phyloP scores from a whole-genome alignment of 805 yeast species.

The Ogataea ramenticola region DNA sequence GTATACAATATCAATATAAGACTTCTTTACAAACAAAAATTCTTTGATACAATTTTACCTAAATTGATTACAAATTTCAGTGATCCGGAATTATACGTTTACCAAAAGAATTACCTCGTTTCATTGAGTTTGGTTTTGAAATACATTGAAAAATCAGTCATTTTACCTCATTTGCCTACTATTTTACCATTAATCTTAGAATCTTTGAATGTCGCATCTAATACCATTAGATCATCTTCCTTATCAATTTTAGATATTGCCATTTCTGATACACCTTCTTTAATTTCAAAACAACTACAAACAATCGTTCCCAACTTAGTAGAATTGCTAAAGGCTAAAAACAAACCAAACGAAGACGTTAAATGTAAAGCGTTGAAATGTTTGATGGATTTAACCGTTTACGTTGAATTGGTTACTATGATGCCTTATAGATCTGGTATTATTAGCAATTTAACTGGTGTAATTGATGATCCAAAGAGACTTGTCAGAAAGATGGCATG shows the following conservation, averaged over 20 bases:
- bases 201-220: slow-evolving; percentile 32
- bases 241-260: slow-evolving; percentile 24
- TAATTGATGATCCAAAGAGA: slow-evolving; percentile 70
- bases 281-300: slow-evolving; percentile 47
- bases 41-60: slow-evolving; percentile 58
- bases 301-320: slow-evolving; percentile 51
- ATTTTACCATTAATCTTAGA: slow-evolving; percentile 69
- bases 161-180: slow-evolving; percentile 53
- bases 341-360: slow-evolving; percentile 31
- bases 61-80: slow-evolving; percentile 42
- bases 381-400: slow-evolving; percentile 40
- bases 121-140: slow-evolving; percentile 63
- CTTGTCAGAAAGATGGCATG: slow-evolving; percentile 68
- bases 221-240: slow-evolving; percentile 17
- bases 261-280: slow-evolving; percentile 44
- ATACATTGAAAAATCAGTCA: slow-evolving; percentile 54
- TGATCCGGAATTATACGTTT: slow-evolving; percentile 7
- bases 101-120: slow-evolving; percentile 48
- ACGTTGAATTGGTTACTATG: slow-evolving; percentile 31
- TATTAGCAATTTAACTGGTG: slow-evolving; percentile 38
- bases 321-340: slow-evolving; percentile 20
- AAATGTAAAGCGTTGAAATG: slow-evolving; percentile 53
- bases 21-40: slow-evolving; percentile 71
- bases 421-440: slow-evolving; percentile 46
- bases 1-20: slow-evolving; percentile 53